These are phyloP conservation scores for Leucosporidium yakuticum DNA, from an alignment of 768 basidiomycete genomes.

Conservation along the genomic window DNA sequence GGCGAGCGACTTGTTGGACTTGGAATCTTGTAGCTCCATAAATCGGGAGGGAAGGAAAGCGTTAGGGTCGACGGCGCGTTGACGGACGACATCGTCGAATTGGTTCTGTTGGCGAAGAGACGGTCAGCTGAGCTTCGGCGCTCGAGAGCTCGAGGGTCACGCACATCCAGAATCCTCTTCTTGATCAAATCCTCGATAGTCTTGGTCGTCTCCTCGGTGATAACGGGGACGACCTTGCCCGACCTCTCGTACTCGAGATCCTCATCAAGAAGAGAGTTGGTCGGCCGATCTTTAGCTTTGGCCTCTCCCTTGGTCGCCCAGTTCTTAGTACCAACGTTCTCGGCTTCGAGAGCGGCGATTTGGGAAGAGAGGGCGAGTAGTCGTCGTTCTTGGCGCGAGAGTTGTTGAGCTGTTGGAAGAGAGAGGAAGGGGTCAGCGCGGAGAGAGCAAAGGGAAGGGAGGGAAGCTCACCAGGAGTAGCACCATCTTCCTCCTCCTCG, in stretches of 20 bases:
- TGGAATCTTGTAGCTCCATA: conserved; percentile 81
- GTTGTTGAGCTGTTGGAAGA: conserved; percentile 20
- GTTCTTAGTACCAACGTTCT: conserved; percentile 81
- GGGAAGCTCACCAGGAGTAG: conserved; percentile 29
- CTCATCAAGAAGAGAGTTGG: conserved; percentile 85
- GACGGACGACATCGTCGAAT: conserved; percentile 89
- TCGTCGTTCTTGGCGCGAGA: conserved; percentile 76
- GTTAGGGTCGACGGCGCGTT: conserved; percentile 68
- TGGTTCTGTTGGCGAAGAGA: conserved; percentile 45
- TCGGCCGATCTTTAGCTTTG: conserved; percentile 69
- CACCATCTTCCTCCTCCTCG: conserved; percentile 44
- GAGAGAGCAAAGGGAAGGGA: background rate
- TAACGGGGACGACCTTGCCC: conserved; percentile 74
- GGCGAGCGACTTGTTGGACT: conserved; percentile 80
- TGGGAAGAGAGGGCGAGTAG: conserved; percentile 66
- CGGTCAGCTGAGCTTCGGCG: background rate
- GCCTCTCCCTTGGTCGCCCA: conserved; percentile 94
- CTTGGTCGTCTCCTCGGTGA: conserved; percentile 80
- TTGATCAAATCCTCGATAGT: conserved; percentile 86
- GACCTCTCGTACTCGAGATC: conserved; percentile 91
- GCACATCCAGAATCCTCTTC: conserved; percentile 68
- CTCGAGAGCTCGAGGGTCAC: conserved; percentile 25
- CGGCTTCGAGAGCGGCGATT: conserved; percentile 71
- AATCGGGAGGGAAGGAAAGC: conserved; percentile 85
- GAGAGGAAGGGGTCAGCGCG: too few species aligned